Base-by-base conservation (phyloP, 305 asterid species). In the Fraxinus platypoda region DNA sequence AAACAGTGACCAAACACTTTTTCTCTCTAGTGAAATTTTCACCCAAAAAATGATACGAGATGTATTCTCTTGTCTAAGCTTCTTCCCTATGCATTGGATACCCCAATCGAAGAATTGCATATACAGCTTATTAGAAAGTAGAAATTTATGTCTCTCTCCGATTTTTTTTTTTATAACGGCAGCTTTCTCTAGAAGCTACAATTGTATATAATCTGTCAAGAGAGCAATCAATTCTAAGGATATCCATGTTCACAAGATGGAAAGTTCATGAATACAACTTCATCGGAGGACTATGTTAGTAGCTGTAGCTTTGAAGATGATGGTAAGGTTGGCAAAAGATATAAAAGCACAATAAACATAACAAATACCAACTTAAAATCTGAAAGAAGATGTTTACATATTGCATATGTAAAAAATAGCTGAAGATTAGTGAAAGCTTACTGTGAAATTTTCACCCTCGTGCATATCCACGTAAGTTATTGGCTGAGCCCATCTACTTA, bases 401-500 rank as follows among this genome's bases (percentile, higher is more conserved):
- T 76, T 57, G 83, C 71, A 41, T 81, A 79, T 70, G 66, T 34
- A 74, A 74, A 80, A 66, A 68, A 34, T 66, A 74, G 33, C 85
- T 72, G 75, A 19, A 12, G 81, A 31, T 84, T 76, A 80, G 71
- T 28, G 73, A 64, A 82, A 84, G 71, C 86, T 84, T 90, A 96
- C 99, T 78, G 98, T 92, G 87, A 96, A 96, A 84, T 81, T 85
- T 82, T 87, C 81, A 54, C 93, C 92, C 82, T 94, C 98, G 1
- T 96, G 95, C 81, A 96, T 82, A 87, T 92, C 97, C 84, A 96
- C 88, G 78, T 96, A 96, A 28, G 94, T 94, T 82, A 96, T 89
- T 49, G 98, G 98, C 83, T 94, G 98, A 81, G 96, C 87, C 99
- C 98, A 96, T 78, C 97, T 87, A 91, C 89, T 90, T 28, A 88